Conservation (phyloP, 129 eudicot genomes). For the Pulicaria dysenterica region DNA sequence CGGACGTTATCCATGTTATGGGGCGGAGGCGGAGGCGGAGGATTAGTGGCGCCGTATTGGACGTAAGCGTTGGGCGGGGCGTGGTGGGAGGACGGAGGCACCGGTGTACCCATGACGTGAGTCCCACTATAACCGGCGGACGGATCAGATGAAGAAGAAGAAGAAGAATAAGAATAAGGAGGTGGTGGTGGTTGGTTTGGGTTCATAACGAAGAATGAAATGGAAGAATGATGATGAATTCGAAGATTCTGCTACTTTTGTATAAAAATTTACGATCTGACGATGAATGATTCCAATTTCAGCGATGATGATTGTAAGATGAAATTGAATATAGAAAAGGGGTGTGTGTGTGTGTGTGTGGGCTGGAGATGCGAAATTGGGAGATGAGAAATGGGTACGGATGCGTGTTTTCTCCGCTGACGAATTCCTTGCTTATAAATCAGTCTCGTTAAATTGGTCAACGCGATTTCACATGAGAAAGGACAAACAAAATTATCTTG, state of each 20-base stretch:
- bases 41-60: conserved; percentile 44
- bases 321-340: background rate
- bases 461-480: no score
- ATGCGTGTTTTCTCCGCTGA: conserved; percentile 33
- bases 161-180: conserved; percentile 9
- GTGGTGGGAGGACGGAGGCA: conserved; percentile 26
- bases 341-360: background rate
- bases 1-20: conserved; percentile 52
- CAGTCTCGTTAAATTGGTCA: no score
- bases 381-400: conserved; percentile 3
- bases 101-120: conserved; percentile 33
- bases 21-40: conserved; percentile 42
- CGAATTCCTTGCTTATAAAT: no score
- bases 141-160: conserved; percentile 26
- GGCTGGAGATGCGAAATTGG: conserved; percentile 27
- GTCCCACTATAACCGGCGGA: conserved; percentile 18
- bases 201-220: conserved; percentile 18
- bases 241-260: conserved; percentile 12
- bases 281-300: no score
- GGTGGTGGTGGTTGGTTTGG: conserved; percentile 27
- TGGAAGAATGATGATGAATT: background rate
- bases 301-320: no score
- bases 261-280: background rate
- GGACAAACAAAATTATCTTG: no score
- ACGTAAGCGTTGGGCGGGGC: conserved; percentile 47